Evolutionary conservation across 805 yeast genomes (phyloP), one percentile per base, ranked within the genome.

Genomic region (Pichia ethanolica): DNA sequence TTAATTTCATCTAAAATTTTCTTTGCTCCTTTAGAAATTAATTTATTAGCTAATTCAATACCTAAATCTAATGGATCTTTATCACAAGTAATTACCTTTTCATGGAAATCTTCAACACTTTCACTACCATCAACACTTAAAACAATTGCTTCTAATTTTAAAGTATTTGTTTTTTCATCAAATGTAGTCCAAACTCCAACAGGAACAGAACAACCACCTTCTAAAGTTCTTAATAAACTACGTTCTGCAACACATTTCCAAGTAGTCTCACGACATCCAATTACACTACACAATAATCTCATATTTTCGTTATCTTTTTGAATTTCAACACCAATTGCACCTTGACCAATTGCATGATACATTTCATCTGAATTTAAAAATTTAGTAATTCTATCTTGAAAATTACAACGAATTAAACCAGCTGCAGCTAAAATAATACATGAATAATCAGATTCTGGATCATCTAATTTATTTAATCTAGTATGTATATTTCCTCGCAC

Each of bases 321-420:
- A 56, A 91, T 87, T 69, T 93, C 99, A 30, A 93, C 71, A 20
- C 98, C 99, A 42, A 93, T 69, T 0, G 98, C 98, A 55, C 99
- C 99, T 71, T 93, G 99, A n/a, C 99, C 99, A 42, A 93, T 97
- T 1, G 99, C 97, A 64, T 91, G 87, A 63, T 82, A 85, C 96
- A 91, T 87, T 48, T 83, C 86, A 35, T 87, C 85, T 5, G 81
- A 74, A 49, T 83, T 79, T 54, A 93, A 73, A 55, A 73, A 75
- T 54, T 77, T 73, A 6, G 96, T 82, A 62, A 93, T 89, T 65
- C 97, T 74, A 56, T 79, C 65, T n/a, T 77, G 81, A 46, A 90
- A 69, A 11, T 82, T 86, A 40, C 85, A 69, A 56, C 99, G 78
- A 26, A 78, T 71, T 51, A 93, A 74, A 3, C 99, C 99, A 1